Conservation (phyloP, 225 moss, liverwort and hornwort genomes). For the Polytrichum commune region DNA sequence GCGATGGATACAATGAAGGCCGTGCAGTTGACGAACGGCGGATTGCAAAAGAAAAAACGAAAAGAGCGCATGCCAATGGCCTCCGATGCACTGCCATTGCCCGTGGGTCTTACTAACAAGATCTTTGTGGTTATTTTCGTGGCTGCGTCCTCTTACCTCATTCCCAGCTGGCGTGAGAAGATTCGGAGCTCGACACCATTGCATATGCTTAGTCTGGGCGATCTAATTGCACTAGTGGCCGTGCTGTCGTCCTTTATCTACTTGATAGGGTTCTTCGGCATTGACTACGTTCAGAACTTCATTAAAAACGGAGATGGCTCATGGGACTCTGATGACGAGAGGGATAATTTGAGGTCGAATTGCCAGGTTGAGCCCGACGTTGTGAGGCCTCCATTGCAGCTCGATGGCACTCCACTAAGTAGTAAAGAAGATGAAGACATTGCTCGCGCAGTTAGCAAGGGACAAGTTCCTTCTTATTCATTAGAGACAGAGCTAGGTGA, state of each 20-base stretch:
- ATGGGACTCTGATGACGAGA: conserved; percentile 50
- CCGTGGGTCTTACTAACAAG: conserved; percentile 62
- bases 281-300: conserved; percentile 63
- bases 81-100: conserved; percentile 57
- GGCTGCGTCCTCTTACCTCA: conserved; percentile 49
- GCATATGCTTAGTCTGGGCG: conserved; percentile 61
- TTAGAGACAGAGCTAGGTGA: conserved; percentile 17
- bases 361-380: conserved; percentile 12
- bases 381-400: conserved; percentile 25
- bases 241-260: conserved; percentile 59
- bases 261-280: conserved; percentile 65
- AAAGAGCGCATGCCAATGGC: conserved; percentile 26
- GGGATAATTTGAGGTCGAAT: conserved; percentile 7
- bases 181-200: conserved; percentile 50
- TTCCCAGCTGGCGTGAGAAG: conserved; percentile 66
- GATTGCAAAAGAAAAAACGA: background rate
- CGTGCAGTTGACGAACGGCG: conserved; percentile 1
- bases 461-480: conserved; percentile 12
- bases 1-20: conserved; percentile 1
- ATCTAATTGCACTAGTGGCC: conserved; percentile 42
- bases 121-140: conserved; percentile 59
- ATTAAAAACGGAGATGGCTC: conserved; percentile 42
- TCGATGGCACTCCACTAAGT: conserved; percentile 22
- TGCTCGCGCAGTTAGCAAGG: conserved; percentile 13
- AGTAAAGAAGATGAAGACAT: conserved; percentile 15